Evolutionary conservation across 2,329 filamentous ascomycete genomes (phyloP).

Genomic region (Colletotrichum paranaense): DNA sequence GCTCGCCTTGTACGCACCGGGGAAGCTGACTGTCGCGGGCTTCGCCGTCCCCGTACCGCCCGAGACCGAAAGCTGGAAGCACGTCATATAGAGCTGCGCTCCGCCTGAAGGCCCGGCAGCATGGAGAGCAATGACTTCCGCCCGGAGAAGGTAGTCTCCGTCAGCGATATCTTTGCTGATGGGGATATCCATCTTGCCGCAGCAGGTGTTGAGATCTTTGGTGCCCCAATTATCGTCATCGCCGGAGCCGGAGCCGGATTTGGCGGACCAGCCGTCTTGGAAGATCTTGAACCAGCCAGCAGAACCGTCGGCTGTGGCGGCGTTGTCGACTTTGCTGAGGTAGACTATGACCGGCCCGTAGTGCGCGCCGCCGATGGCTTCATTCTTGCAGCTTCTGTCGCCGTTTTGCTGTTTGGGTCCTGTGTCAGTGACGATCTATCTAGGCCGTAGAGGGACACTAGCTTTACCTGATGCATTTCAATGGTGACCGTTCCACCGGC

Average conservation of each 20-base stretch:
- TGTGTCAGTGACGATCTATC: conserved; percentile 9
- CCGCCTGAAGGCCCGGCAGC: conserved; percentile 47
- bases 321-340: conserved; percentile 60
- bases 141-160: conserved; percentile 58
- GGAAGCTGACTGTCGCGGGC: conserved; percentile 50
- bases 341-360: conserved; percentile 66
- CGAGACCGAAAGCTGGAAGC: conserved; percentile 48
- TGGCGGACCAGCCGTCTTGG: conserved; percentile 54
- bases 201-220: conserved; percentile 51
- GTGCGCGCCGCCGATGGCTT: conserved; percentile 66
- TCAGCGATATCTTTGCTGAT: conserved; percentile 46
- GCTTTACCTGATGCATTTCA: conserved; percentile 64
- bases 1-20: conserved; percentile 54
- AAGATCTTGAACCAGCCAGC: conserved; percentile 65
- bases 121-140: conserved; percentile 62
- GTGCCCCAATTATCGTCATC: conserved; percentile 58
- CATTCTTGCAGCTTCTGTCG: conserved; percentile 56
- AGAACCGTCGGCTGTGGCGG: conserved; percentile 55
- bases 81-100: conserved; percentile 53
- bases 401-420: conserved; percentile 50
- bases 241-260: conserved; percentile 49
- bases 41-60: conserved; percentile 40
- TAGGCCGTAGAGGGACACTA: too few species aligned
- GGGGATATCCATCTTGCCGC: conserved; percentile 54
- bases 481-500: conserved; percentile 63